Base-by-base conservation (phyloP, 306 rosid genomes). In the Cicer cuneatum region DNA sequence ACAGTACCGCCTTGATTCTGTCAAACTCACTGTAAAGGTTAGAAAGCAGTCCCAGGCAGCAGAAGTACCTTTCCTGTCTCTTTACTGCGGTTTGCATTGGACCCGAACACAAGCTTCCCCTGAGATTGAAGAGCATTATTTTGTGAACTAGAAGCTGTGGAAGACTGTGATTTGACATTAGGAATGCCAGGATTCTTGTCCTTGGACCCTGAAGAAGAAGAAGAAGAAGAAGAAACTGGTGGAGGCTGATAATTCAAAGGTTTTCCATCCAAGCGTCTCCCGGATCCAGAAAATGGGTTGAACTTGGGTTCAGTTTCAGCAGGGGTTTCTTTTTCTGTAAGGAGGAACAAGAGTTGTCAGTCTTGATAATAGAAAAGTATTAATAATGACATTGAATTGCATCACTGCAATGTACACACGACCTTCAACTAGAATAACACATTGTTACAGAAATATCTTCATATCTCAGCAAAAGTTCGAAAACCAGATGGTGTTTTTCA, bases 211-310 rank as follows among this genome's bases (percentile, higher is more conserved):
- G 88, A 82, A 9, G 85, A 85, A 29, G 35, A 29, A 9, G 88
- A 82, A 9, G 85, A 85, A 29, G 35, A 29, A 9, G 85, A 85
- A 66, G 89, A 74, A 75, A 73, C 76, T 21, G 88, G 84, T 70
- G 85, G 69, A 57, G 90, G 87, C 73, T 90, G 66, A 67, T 76
- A 76, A 11, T 43, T 87, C 79, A 83, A 81, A 53, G 96, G 87
- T 76, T 89, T 94, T 73, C 99, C 99, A 51, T 92, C 99, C 89
- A 92, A 92, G 73, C 99, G 96, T 79, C 96, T 92, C 33, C 89
- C 99, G 35, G 87, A 10, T 70, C 99, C 99, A 41, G 93, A 71
- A 83, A 94, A 94, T 65, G 99, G 93, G 67, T 85, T 92, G 81
- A 94, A 94, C 77, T 92, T 92, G 21, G 90, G 93, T 74, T 92